These are phyloP conservation scores for Penicillium antarcticum DNA, from an alignment of 495 filamentous ascomycete species.

Conservation along the genomic window DNA sequence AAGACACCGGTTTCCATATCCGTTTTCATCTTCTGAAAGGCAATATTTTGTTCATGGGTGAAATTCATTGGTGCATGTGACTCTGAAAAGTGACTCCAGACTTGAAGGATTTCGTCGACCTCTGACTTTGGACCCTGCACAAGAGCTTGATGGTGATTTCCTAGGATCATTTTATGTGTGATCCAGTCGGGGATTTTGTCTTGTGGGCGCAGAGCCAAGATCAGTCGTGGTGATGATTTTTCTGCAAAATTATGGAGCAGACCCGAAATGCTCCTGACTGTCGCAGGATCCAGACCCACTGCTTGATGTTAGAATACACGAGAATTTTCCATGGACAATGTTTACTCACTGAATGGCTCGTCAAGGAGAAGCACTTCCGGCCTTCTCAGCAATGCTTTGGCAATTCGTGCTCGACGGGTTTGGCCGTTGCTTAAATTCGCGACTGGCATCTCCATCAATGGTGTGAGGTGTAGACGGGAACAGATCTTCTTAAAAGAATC, in stretches of 20 bases:
- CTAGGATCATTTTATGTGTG: constrained; percentile 70
- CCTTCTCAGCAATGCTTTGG: constrained; percentile 70
- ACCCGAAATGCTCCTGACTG: constrained; percentile 61
- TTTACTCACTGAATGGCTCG: constrained; percentile 79
- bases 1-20: constrained; percentile 25
- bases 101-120: constrained; percentile 15
- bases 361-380: constrained; percentile 85
- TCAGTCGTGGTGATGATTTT: constrained; percentile 61
- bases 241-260: constrained; percentile 65
- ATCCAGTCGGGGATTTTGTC: constrained; percentile 88
- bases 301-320: neutral
- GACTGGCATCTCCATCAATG: constrained; percentile 73
- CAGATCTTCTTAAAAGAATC: constrained; percentile 57
- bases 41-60: neutral
- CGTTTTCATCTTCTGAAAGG: constrained; percentile 6
- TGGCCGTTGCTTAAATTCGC: constrained; percentile 92
- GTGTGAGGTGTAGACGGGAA: constrained; percentile 58
- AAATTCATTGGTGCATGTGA: neutral
- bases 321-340: neutral
- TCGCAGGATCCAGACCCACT: constrained; percentile 88
- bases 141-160: constrained; percentile 55
- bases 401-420: constrained; percentile 80
- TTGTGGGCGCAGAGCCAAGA: constrained; percentile 78
- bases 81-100: constrained; percentile 20
- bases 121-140: constrained; percentile 27